These are phyloP conservation scores for Ostreobium quekettii DNA, from an alignment of 139 green algal genomes.

Conservation along the genomic window DNA sequence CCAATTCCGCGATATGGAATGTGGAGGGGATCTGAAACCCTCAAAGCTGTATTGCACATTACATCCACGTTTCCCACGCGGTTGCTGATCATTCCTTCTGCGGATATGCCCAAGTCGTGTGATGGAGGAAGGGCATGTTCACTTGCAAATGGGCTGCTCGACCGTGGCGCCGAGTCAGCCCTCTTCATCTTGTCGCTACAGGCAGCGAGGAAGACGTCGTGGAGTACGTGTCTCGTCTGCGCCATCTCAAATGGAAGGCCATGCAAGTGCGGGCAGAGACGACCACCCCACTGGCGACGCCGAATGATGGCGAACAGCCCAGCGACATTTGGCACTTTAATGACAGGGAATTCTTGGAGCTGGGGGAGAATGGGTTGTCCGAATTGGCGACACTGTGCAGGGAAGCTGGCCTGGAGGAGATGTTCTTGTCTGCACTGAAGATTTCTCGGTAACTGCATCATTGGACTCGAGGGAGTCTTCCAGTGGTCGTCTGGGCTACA, in stretches of 20 bases:
- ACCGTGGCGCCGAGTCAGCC: no score
- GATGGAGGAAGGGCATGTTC: no score
- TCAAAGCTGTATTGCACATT: no score
- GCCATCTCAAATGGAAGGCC: conserved; percentile 41
- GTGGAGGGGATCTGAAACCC: no score
- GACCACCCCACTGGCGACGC: not conserved
- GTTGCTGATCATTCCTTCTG: no score
- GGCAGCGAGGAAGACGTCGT: conserved; percentile 25
- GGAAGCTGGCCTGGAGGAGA: conserved; percentile 40
- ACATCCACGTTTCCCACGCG: no score
- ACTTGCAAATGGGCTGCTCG: no score
- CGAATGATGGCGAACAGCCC: not conserved
- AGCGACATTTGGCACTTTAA: not conserved
- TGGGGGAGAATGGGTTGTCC: conserved; percentile 52
- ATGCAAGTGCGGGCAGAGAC: conserved; percentile 41
- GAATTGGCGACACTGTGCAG: conserved; percentile 38
- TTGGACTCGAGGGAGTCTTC: no score
- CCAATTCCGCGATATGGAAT: no score
- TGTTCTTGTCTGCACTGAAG: conserved; percentile 60
- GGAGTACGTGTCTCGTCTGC: conserved; percentile 37
- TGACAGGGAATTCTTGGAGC: conserved; percentile 33
- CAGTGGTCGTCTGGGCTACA: no score
- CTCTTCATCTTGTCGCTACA: not conserved
- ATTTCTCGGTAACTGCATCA: conserved; percentile 27
- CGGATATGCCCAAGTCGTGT: no score